Evolutionary conservation across 2,329 filamentous ascomycete genomes (phyloP).

Genomic region (Pseudogymnoascus sp.): DNA sequence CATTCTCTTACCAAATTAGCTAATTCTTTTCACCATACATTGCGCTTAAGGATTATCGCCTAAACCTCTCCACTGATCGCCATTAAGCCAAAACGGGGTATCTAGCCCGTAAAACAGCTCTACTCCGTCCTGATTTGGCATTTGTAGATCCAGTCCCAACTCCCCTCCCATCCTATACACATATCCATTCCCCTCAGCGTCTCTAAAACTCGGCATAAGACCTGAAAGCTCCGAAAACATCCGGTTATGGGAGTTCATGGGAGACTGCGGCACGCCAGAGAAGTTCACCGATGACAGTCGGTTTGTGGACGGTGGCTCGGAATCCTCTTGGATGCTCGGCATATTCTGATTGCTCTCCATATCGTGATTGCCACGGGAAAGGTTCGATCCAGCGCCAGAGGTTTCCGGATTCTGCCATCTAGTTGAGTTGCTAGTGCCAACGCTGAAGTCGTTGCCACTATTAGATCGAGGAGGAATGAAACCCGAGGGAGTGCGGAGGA

Average conservation of each 20-base stretch:
- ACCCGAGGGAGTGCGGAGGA: background rate
- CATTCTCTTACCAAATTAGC: background rate
- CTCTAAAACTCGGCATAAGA: background rate
- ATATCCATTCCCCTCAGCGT: background rate
- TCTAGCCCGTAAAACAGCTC: constrained; percentile 13
- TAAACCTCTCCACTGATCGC: constrained; percentile 6
- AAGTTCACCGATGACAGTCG: background rate
- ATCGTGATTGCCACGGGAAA: background rate
- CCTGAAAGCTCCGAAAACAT: background rate
- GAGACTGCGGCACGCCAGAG: background rate
- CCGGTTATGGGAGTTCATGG: background rate
- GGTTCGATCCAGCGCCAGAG: background rate
- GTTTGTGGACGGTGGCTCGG: background rate
- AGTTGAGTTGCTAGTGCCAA: background rate
- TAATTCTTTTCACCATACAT: background rate
- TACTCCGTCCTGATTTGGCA: constrained; percentile 6
- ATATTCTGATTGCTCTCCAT: background rate
- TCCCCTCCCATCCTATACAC: constrained; percentile 2
- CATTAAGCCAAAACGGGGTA: constrained; percentile 14
- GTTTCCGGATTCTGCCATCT: background rate
- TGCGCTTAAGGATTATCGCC: background rate
- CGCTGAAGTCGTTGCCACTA: background rate
- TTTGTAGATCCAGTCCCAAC: background rate
- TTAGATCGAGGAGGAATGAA: background rate
- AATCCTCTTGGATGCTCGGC: background rate